Evolutionary conservation across 2,329 filamentous ascomycete genomes (phyloP).

Genomic region (Pseudogymnoascus sp.): DNA sequence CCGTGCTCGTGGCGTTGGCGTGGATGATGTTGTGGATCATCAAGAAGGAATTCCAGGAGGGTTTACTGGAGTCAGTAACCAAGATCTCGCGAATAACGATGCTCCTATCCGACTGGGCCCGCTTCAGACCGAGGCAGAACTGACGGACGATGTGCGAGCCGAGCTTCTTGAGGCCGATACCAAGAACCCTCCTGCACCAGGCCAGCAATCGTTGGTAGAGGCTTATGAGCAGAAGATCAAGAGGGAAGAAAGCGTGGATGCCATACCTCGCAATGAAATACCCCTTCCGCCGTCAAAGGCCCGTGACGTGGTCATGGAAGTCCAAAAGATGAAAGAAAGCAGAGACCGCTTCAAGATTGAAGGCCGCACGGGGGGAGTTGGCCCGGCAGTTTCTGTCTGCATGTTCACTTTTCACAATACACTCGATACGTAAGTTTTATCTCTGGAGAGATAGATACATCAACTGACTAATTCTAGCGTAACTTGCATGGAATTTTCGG

Average conservation of each 20-base stretch:
- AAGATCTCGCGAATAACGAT: constrained; percentile 48
- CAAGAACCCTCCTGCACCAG: constrained; percentile 62
- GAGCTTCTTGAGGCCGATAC: constrained; percentile 80
- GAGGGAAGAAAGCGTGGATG: constrained; percentile 80
- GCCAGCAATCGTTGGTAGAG: constrained; percentile 67
- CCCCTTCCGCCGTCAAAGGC: constrained; percentile 83
- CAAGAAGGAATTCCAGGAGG: constrained; percentile 56
- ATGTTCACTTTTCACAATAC: constrained; percentile 99
- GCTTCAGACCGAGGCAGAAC: constrained; percentile 71
- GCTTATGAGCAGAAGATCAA: constrained; percentile 86
- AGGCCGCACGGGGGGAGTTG: constrained; percentile 71
- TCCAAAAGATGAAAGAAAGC: constrained; percentile 88
- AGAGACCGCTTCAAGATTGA: constrained; percentile 87
- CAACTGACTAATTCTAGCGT: constrained; percentile 45
- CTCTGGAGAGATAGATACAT: neutral
- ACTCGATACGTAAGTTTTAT: constrained; percentile 65
- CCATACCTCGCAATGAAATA: constrained; percentile 66
- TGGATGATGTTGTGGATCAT: constrained; percentile 50
- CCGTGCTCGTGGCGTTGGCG: constrained; percentile 48
- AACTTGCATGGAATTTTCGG: constrained; percentile 91
- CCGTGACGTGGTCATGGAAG: constrained; percentile 86
- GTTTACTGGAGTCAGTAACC: constrained; percentile 53
- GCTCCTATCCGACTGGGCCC: constrained; percentile 66
- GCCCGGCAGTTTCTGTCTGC: constrained; percentile 76
- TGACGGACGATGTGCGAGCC: constrained; percentile 77